Percentiles rank a stretch among this genome's conserved stretches.
These are phyloP conservation scores for Pleurotus giganteus DNA, from an alignment of 768 basidiomycete species.

Conservation along the genomic window DNA sequence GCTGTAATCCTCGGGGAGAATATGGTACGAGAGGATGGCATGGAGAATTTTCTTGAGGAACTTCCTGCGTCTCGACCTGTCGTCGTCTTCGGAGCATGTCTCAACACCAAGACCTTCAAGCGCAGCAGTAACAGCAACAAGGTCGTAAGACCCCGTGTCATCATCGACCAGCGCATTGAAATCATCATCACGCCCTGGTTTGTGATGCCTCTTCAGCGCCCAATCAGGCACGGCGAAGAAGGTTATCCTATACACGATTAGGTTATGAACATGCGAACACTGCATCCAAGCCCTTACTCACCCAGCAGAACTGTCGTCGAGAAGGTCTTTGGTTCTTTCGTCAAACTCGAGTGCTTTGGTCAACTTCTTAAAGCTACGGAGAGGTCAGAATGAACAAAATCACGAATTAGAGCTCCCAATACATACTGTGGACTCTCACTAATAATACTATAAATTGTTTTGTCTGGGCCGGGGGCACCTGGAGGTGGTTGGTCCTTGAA, in stretches of 20 bases:
- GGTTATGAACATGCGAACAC: background rate
- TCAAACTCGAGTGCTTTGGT: constrained; percentile 16
- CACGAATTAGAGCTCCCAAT: background rate
- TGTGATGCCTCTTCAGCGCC: constrained; percentile 29
- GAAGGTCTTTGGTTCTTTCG: constrained; percentile 32
- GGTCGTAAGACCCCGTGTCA: constrained; percentile 17
- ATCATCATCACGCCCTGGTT: constrained; percentile 14
- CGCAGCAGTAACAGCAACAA: constrained; percentile 24
- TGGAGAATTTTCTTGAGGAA: constrained; percentile 53
- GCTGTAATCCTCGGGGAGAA: constrained; percentile 39
- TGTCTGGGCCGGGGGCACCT: background rate
- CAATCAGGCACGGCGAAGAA: constrained; percentile 52
- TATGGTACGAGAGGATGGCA: constrained; percentile 56
- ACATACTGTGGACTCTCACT: background rate
- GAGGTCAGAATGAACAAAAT: no score
- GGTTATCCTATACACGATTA: constrained; percentile 36
- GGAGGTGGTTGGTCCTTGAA: background rate
- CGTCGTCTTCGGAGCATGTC: constrained; percentile 37
- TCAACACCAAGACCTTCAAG: constrained; percentile 29
- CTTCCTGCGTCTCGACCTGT: constrained; percentile 50
- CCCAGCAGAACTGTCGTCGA: constrained; percentile 38
- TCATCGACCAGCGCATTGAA: constrained; percentile 6
- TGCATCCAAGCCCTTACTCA: constrained; percentile 15
- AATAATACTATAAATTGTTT: background rate
- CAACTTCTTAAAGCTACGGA: constrained; percentile 1